Evolutionary conservation across 768 basidiomycete genomes (phyloP).

Genomic region (Termitomyces sp.): DNA sequence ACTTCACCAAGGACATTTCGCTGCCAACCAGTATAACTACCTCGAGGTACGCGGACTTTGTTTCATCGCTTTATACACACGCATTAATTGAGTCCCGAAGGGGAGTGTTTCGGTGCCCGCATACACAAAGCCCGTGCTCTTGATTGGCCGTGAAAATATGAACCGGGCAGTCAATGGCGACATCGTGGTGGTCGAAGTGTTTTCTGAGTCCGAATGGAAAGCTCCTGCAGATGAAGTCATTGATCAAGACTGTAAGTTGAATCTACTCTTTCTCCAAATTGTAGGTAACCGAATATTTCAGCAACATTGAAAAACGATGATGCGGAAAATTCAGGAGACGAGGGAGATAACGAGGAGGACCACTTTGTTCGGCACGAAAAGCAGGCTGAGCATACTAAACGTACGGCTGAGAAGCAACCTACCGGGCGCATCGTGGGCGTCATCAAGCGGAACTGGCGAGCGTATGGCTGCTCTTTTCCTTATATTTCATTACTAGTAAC

Average conservation of each 20-base stretch:
- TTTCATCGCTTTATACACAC: background rate
- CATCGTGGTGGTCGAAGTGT: conserved; percentile 85
- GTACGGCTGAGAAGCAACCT: conserved; percentile 68
- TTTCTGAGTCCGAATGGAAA: conserved; percentile 88
- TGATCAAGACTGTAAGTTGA: conserved; percentile 76
- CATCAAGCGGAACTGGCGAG: conserved; percentile 93
- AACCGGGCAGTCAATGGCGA: conserved; percentile 95
- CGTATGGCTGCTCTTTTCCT: conserved; percentile 45
- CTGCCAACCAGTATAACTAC: conserved; percentile 94
- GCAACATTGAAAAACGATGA: conserved; percentile 86
- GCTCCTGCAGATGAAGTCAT: conserved; percentile 89
- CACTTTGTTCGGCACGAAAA: conserved; percentile 37
- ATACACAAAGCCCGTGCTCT: conserved; percentile 73
- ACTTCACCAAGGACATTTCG: conserved; percentile 91
- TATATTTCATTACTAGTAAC: conserved; percentile 1
- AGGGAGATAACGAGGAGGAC: conserved; percentile 43
- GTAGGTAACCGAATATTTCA: conserved; percentile 21
- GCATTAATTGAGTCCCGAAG: conserved; percentile 29
- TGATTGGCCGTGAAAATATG: conserved; percentile 90
- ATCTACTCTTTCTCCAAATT: background rate
- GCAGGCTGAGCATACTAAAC: conserved; percentile 33
- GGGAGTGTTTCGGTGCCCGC: conserved; percentile 77
- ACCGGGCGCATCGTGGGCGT: conserved; percentile 91
- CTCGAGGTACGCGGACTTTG: conserved; percentile 60
- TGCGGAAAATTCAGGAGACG: conserved; percentile 69